phyloP scores from a whole-genome alignment of 345 rosid species.

The Combretum micranthum region DNA sequence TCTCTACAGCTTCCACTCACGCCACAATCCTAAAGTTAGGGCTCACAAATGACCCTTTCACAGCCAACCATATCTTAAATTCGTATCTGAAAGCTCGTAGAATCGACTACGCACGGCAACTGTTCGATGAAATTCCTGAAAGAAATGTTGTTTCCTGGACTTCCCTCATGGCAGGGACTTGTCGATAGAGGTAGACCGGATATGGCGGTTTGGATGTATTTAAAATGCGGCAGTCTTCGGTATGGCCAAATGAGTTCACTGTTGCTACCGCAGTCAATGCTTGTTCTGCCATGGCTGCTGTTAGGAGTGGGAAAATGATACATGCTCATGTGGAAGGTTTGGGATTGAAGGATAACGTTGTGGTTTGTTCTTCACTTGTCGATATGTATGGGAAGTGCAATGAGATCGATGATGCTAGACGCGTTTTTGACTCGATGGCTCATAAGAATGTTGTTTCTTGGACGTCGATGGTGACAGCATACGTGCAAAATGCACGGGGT shows the following conservation, averaged over 20 bases:
- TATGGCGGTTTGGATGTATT: slow-evolving; percentile 30
- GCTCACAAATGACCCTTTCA: slow-evolving; percentile 16
- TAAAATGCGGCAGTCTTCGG: slow-evolving; percentile 29
- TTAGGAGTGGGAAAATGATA: slow-evolving; percentile 36
- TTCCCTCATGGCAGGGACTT: slow-evolving; percentile 56
- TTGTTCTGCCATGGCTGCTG: slow-evolving; percentile 43
- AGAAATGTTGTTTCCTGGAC: slow-evolving; percentile 78
- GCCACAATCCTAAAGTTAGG: slow-evolving; percentile 38
- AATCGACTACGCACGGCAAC: slow-evolving; percentile 22
- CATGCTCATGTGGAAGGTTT: slow-evolving; percentile 50
- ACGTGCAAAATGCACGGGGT: slow-evolving; percentile 66
- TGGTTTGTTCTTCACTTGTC: slow-evolving; percentile 67
- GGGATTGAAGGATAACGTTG: slow-evolving; percentile 39
- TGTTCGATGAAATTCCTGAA: slow-evolving; percentile 67
- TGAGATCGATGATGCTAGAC: slow-evolving; percentile 49
- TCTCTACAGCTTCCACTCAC: slow-evolving; percentile 23
- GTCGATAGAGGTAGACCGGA: slow-evolving; percentile 26
- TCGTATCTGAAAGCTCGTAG: slow-evolving; percentile 24
- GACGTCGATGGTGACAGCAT: slow-evolving; percentile 68
- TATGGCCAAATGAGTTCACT: slow-evolving; percentile 55
- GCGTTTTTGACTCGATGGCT: slow-evolving; percentile 57
- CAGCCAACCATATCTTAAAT: slow-evolving; percentile 45
- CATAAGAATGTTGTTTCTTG: slow-evolving; percentile 61
- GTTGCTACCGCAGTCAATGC: slow-evolving; percentile 52
- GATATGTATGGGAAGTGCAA: slow-evolving; percentile 93